A percentile compares a stretch with the other conserved stretches of the same genome.
These are phyloP conservation scores for Rhizopus delemar DNA, from an alignment of 371 early-diverging fungal genomes.

Conservation along the genomic window DNA sequence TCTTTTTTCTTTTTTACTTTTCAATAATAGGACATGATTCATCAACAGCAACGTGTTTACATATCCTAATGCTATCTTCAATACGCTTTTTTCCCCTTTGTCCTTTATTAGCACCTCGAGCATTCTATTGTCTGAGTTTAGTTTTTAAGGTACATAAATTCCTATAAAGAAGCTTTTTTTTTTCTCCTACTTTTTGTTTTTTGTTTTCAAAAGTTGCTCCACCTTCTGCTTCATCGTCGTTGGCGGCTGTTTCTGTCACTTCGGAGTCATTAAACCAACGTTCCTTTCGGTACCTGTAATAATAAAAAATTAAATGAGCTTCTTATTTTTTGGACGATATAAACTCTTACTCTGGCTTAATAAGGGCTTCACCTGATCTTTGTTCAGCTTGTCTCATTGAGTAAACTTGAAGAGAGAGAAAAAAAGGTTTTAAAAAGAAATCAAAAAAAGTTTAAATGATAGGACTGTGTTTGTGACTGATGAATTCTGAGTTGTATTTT, in stretches of 20 bases:
- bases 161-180: background rate
- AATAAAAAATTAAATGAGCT: background rate
- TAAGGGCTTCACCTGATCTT: slow-evolving; percentile 29
- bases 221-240: slow-evolving; percentile 33
- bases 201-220: slow-evolving; percentile 17
- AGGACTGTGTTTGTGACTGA: background rate
- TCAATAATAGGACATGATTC: slow-evolving; percentile 56
- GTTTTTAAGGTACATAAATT: background rate
- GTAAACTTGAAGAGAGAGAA: background rate
- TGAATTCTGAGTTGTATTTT: background rate
- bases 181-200: slow-evolving; percentile 18
- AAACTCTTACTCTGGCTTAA: slow-evolving; percentile 23
- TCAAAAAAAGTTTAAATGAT: background rate
- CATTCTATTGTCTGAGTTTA: slow-evolving; percentile 10
- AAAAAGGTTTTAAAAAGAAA: background rate
- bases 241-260: slow-evolving; percentile 19
- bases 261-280: slow-evolving; percentile 40
- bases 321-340: background rate
- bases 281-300: slow-evolving; percentile 40
- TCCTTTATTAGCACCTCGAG: slow-evolving; percentile 42
- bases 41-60: slow-evolving; percentile 51
- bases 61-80: slow-evolving; percentile 48
- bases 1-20: slow-evolving; percentile 31
- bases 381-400: background rate
- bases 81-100: slow-evolving; percentile 45